phyloP scores from a whole-genome alignment of 2,329 filamentous ascomycete species.

The Ophiosphaerella narmari region DNA sequence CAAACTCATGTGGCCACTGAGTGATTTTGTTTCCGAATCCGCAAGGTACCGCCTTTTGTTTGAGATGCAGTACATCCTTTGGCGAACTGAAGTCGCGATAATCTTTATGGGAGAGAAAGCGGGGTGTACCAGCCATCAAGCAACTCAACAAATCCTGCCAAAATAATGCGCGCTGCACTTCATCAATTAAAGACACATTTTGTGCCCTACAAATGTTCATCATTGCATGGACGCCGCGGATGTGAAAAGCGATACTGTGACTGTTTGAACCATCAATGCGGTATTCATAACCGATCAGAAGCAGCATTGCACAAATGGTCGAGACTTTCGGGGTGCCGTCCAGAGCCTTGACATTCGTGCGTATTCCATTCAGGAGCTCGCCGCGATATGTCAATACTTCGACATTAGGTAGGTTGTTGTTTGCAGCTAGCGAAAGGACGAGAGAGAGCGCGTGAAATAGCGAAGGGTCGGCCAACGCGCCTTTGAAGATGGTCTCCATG shows the following conservation, averaged over 20 bases:
- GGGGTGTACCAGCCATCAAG: conserved; percentile 13
- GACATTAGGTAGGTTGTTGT: conserved; percentile 15
- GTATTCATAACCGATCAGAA: conserved; percentile 24
- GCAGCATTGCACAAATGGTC: conserved; percentile 20
- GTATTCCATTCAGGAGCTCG: conserved; percentile 12
- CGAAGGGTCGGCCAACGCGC: conserved; percentile 18
- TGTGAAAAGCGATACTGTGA: conserved; percentile 14
- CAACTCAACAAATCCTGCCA: conserved; percentile 24
- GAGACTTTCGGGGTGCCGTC: conserved; percentile 11
- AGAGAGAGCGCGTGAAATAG: conserved; percentile 25
- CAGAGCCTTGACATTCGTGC: conserved; percentile 6
- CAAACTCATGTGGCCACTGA: conserved; percentile 4
- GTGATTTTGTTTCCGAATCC: conserved; percentile 7
- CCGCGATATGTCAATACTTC: conserved; percentile 17
- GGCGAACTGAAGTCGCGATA: conserved; percentile 4
- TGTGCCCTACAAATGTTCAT: conserved; percentile 4
- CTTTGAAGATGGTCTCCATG: conserved; percentile 21
- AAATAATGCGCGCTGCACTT: conserved; percentile 16
- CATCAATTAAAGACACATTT: conserved; percentile 6
- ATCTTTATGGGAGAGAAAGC: conserved; percentile 15
- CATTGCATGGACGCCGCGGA: conserved; percentile 13
- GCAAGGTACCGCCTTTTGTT: conserved; percentile 1
- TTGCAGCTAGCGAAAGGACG: conserved; percentile 15
- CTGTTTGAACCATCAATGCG: conserved; percentile 11
- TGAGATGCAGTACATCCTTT: neutral